These are phyloP conservation scores for Yamadazyma jaroonii DNA, from an alignment of 1,139 yeast species.

Conservation along the genomic window DNA sequence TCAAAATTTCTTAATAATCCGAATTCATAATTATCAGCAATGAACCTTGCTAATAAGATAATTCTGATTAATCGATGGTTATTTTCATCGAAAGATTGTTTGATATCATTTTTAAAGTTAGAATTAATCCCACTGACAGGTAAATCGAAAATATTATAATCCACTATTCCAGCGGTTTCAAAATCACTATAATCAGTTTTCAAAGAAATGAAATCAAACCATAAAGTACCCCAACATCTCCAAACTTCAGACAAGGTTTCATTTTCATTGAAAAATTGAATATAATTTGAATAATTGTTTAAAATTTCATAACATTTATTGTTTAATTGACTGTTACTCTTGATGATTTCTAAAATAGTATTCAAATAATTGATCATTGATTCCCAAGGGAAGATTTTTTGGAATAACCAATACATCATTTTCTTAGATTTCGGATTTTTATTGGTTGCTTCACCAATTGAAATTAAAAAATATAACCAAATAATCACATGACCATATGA, in stretches of 20 bases:
- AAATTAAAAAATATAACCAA: constrained; percentile 65
- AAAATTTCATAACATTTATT: constrained; percentile 31
- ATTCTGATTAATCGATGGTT: constrained; percentile 45
- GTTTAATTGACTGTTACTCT: constrained; percentile 25
- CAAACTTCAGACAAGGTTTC: constrained; percentile 73
- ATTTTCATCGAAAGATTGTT: constrained; percentile 14
- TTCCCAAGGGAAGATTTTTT: constrained; percentile 67
- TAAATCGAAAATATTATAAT: constrained; percentile 55
- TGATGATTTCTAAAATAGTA: constrained; percentile 38
- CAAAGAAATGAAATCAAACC: constrained; percentile 59
- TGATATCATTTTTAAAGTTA: constrained; percentile 5
- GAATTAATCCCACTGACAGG: constrained; percentile 64
- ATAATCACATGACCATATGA: constrained; percentile 69
- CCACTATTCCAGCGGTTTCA: constrained; percentile 56
- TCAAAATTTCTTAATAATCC: constrained; percentile 48
- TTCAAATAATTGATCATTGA: constrained; percentile 60
- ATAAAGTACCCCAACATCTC: constrained; percentile 82
- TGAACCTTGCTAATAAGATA: constrained; percentile 44
- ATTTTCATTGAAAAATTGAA: constrained; percentile 46
- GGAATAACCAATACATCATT: constrained; percentile 51
- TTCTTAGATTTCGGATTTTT: constrained; percentile 45
- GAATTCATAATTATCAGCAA: constrained; percentile 53
- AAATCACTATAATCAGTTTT: constrained; percentile 53
- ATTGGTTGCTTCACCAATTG: constrained; percentile 58
- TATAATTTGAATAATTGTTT: constrained; percentile 24